phyloP scores from a whole-genome alignment of 768 basidiomycete species.

The Mycena chlorophos region DNA sequence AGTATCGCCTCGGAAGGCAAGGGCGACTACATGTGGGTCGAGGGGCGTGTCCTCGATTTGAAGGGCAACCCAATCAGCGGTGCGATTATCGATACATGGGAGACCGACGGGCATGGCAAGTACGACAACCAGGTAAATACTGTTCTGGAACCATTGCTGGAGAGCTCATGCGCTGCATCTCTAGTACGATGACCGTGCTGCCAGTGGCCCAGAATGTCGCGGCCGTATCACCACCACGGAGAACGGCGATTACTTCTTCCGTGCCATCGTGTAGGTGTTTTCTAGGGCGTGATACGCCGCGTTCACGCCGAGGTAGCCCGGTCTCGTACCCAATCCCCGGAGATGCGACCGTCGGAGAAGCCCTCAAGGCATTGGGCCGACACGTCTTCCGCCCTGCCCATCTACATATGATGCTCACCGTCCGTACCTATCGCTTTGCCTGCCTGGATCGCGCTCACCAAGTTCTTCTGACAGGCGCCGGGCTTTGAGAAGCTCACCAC shows the following conservation, averaged over 20 bases:
- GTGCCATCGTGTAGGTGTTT: slow-evolving; percentile 59
- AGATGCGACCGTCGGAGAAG: slow-evolving; percentile 72
- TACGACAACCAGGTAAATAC: slow-evolving; percentile 38
- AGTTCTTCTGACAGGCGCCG: slow-evolving; percentile 39
- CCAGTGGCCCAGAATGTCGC: slow-evolving; percentile 69
- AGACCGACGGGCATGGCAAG: slow-evolving; percentile 64
- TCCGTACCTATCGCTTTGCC: slow-evolving; percentile 23
- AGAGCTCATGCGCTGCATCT: background rate
- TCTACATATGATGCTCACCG: slow-evolving; percentile 71
- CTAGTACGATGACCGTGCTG: slow-evolving; percentile 57
- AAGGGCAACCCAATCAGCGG: slow-evolving; percentile 63
- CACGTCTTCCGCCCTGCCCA: slow-evolving; percentile 82
- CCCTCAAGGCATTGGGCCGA: slow-evolving; percentile 57
- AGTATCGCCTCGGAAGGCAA: slow-evolving; percentile 87
- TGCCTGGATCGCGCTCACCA: background rate
- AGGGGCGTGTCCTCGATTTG: slow-evolving; percentile 66
- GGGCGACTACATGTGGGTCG: slow-evolving; percentile 80
- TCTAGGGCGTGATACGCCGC: background rate
- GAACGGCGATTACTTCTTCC: slow-evolving; percentile 68
- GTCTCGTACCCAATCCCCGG: slow-evolving; percentile 75
- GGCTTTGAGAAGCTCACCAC: slow-evolving; percentile 75
- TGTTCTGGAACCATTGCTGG: background rate
- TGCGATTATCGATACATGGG: slow-evolving; percentile 82
- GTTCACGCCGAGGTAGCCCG: slow-evolving; percentile 34
- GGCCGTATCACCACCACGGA: slow-evolving; percentile 59